Conservation (phyloP, 495 filamentous ascomycete species). For the Neurospora discreta region DNA sequence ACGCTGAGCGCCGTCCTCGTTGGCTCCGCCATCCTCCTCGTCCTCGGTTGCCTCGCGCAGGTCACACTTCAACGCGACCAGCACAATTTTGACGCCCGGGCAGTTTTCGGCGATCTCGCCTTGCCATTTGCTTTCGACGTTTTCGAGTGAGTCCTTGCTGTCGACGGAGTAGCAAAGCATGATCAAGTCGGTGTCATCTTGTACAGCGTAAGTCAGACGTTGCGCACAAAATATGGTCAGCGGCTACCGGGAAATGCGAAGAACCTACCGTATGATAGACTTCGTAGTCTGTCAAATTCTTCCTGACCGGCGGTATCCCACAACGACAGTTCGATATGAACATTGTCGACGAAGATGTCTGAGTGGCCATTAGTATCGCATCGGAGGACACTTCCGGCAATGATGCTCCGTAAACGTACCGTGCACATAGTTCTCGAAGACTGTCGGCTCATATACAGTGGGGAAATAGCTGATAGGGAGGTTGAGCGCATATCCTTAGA, state of each 20-base stretch:
- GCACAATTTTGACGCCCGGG: slow-evolving; percentile 81
- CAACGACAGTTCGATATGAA: slow-evolving; percentile 90
- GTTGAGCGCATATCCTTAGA: slow-evolving; percentile 1
- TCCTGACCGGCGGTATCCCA: slow-evolving; percentile 99
- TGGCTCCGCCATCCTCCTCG: slow-evolving; percentile 31
- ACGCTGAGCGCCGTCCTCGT: slow-evolving; percentile 29
- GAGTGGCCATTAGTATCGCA: not conserved
- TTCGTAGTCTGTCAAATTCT: slow-evolving; percentile 94
- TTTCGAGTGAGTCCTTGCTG: slow-evolving; percentile 90
- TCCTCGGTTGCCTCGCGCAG: slow-evolving; percentile 60
- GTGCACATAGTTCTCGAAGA: slow-evolving; percentile 99
- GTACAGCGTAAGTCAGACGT: not conserved
- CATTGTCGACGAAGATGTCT: slow-evolving; percentile 97
- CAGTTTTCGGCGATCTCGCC: slow-evolving; percentile 97
- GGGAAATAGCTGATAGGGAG: slow-evolving; percentile 70
- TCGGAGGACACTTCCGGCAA: not conserved
- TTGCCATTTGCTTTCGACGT: slow-evolving; percentile 97
- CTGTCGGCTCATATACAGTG: slow-evolving; percentile 96
- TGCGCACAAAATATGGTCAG: not conserved
- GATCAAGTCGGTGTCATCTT: slow-evolving; percentile 85
- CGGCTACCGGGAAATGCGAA: not conserved
- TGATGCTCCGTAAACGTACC: slow-evolving; percentile 41
- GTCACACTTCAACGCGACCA: slow-evolving; percentile 97
- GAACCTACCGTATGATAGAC: slow-evolving; percentile 67
- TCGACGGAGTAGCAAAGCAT: slow-evolving; percentile 99